These are phyloP conservation scores for Plasmopara muralis DNA, from an alignment of 352 stramenopile species.

Conservation along the genomic window DNA sequence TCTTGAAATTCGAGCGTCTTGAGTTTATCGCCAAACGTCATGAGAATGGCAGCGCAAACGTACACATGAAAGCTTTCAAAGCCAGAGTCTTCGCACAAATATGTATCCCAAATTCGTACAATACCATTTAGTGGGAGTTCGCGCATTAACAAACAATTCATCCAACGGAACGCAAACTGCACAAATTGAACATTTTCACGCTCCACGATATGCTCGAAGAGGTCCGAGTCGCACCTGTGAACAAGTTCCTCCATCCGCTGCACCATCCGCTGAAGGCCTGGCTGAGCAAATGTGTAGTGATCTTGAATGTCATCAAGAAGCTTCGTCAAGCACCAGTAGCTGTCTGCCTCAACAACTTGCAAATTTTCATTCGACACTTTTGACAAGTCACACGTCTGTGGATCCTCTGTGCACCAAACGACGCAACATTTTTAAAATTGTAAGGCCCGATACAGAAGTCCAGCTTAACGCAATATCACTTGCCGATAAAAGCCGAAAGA, in stretches of 20 bases:
- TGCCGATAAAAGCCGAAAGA: conserved; percentile 79
- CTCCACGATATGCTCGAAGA: conserved; percentile 93
- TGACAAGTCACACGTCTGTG: conserved; percentile 66
- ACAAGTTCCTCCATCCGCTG: conserved; percentile 96
- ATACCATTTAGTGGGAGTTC: conserved; percentile 94
- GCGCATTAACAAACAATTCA: conserved; percentile 99
- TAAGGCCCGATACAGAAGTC: neutral
- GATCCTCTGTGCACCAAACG: conserved; percentile 42
- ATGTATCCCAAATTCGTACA: conserved; percentile 98
- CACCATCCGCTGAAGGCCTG: conserved; percentile 98
- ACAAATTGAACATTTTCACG: conserved; percentile 95
- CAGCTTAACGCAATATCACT: conserved; percentile 1
- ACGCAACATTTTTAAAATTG: neutral
- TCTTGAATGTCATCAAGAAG: conserved; percentile 98
- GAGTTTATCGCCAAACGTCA: conserved; percentile 93
- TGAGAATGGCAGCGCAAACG: conserved; percentile 97
- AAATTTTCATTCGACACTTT: conserved; percentile 58
- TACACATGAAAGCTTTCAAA: conserved; percentile 99
- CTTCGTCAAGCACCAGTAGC: conserved; percentile 99
- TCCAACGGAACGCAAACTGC: conserved; percentile 99
- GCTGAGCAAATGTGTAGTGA: conserved; percentile 98
- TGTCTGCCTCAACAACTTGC: conserved; percentile 93
- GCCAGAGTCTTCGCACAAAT: conserved; percentile 96
- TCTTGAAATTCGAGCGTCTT: conserved; percentile 97
- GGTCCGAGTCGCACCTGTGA: conserved; percentile 91